Evolutionary conservation across 495 filamentous ascomycete species (phyloP).

Genomic region (Apiosordaria backusii): DNA sequence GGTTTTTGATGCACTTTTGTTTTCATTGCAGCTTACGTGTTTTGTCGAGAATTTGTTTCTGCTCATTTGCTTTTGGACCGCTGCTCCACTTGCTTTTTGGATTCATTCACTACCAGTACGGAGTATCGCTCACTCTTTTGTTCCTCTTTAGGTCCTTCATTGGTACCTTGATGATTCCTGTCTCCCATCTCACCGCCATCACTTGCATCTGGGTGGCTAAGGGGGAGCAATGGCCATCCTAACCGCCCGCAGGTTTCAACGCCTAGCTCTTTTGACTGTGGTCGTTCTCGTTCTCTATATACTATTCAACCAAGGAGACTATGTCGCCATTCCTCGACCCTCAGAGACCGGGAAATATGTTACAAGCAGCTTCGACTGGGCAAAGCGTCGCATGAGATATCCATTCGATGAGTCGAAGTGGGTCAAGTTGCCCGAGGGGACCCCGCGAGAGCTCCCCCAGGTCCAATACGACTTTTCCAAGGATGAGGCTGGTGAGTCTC

Average conservation of each 20-base stretch:
- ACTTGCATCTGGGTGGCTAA: slow-evolving; percentile 9
- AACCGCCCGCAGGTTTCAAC: slow-evolving; percentile 23
- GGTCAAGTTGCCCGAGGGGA: slow-evolving; percentile 34
- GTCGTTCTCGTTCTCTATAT: slow-evolving; percentile 23
- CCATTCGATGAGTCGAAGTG: slow-evolving; percentile 33
- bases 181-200: neutral
- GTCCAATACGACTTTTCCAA: slow-evolving; percentile 40
- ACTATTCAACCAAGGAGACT: neutral
- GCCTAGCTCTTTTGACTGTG: slow-evolving; percentile 24
- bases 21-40: neutral
- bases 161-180: neutral
- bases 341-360: slow-evolving; percentile 26
- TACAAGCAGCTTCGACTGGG: slow-evolving; percentile 44
- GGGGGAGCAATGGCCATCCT: slow-evolving; percentile 27
- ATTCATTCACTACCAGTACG: neutral
- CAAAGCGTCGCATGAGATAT: slow-evolving; percentile 29
- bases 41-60: neutral
- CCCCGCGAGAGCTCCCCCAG: slow-evolving; percentile 33
- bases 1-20: neutral
- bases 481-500: slow-evolving; percentile 31
- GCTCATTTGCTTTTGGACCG: neutral
- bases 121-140: neutral
- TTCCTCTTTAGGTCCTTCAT: neutral
- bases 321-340: neutral
- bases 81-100: neutral